Evolutionary conservation across 805 yeast genomes (phyloP).

Genomic region (Diddensiella transvaalensis): DNA sequence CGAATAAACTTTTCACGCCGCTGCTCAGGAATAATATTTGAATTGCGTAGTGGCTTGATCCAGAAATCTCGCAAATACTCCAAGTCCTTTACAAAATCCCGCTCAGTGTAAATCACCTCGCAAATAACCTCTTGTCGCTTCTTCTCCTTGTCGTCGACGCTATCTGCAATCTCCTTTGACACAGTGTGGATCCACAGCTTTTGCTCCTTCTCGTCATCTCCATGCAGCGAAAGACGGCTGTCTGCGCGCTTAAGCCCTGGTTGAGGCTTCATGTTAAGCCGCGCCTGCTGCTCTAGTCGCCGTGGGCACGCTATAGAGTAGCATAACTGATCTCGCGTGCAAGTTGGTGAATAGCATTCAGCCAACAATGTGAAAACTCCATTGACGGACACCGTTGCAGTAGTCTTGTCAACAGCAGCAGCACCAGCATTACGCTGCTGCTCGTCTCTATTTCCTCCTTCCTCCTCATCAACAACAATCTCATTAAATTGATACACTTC

Average conservation of each 20-base stretch:
- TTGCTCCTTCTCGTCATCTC: constrained; percentile 67
- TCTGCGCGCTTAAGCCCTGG: constrained; percentile 81
- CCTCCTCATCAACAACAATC: constrained; percentile 22
- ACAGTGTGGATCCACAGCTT: constrained; percentile 94
- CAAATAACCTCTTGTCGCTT: constrained; percentile 94
- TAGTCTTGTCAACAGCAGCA: constrained; percentile 11
- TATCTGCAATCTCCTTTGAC: constrained; percentile 69
- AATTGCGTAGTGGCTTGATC: constrained; percentile 84
- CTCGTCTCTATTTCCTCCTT: constrained; percentile 5
- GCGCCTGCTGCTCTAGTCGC: constrained; percentile 90
- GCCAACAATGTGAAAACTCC: constrained; percentile 92
- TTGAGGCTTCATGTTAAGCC: constrained; percentile 81
- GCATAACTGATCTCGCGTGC: constrained; percentile 82
- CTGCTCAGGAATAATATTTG: constrained; percentile 80
- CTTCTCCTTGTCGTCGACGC: constrained; percentile 76
- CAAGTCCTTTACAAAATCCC: constrained; percentile 91
- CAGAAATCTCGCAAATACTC: constrained; percentile 92
- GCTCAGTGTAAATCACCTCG: constrained; percentile 89
- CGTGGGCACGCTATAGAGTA: constrained; percentile 97
- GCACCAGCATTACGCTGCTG: constrained; percentile 1
- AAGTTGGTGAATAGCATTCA: constrained; percentile 96
- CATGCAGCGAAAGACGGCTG: constrained; percentile 62
- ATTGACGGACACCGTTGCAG: constrained; percentile 46
- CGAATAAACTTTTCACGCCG: constrained; percentile 89
- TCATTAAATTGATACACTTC: constrained; percentile 78